Conservation (phyloP, 2,329 filamentous ascomycete genomes). For the Fusarium dlaminii region DNA sequence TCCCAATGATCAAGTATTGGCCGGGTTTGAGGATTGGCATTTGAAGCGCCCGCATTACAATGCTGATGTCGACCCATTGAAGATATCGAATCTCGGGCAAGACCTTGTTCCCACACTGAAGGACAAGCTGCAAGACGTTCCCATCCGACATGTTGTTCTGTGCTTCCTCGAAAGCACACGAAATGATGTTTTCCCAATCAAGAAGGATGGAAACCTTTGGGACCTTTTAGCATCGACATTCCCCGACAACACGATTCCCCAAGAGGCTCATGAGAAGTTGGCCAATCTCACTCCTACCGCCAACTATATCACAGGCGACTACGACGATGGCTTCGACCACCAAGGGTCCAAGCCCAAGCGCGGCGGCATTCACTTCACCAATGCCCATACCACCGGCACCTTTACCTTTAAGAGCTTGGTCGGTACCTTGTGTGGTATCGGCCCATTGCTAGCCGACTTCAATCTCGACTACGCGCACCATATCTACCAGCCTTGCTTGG, state of each 20-base stretch:
- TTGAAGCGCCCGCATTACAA: slow-evolving; percentile 47
- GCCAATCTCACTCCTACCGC: slow-evolving; percentile 46
- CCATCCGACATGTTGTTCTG: slow-evolving; percentile 54
- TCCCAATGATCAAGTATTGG: slow-evolving; percentile 29
- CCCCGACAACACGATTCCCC: slow-evolving; percentile 45
- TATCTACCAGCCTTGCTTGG: slow-evolving; percentile 57
- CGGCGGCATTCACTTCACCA: slow-evolving; percentile 53
- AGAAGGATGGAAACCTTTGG: slow-evolving; percentile 51
- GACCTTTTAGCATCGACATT: slow-evolving; percentile 45
- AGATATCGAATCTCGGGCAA: slow-evolving; percentile 51
- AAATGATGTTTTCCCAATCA: slow-evolving; percentile 57
- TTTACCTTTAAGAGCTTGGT: slow-evolving; percentile 56
- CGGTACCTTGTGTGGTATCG: slow-evolving; percentile 55
- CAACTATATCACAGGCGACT: slow-evolving; percentile 49
- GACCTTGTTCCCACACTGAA: slow-evolving; percentile 41
- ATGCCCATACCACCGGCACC: slow-evolving; percentile 53
- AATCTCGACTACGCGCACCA: slow-evolving; percentile 53
- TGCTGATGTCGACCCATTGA: slow-evolving; percentile 51
- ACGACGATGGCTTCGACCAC: slow-evolving; percentile 48
- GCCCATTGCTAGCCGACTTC: slow-evolving; percentile 53
- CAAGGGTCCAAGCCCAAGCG: slow-evolving; percentile 27
- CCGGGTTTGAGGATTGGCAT: slow-evolving; percentile 46
- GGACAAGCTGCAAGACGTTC: slow-evolving; percentile 42
- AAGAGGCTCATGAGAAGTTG: slow-evolving; percentile 42
- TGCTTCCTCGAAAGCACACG: slow-evolving; percentile 57